Base-by-base conservation (phyloP, 2,329 filamentous ascomycete species). In the Aspergillus piperis region DNA sequence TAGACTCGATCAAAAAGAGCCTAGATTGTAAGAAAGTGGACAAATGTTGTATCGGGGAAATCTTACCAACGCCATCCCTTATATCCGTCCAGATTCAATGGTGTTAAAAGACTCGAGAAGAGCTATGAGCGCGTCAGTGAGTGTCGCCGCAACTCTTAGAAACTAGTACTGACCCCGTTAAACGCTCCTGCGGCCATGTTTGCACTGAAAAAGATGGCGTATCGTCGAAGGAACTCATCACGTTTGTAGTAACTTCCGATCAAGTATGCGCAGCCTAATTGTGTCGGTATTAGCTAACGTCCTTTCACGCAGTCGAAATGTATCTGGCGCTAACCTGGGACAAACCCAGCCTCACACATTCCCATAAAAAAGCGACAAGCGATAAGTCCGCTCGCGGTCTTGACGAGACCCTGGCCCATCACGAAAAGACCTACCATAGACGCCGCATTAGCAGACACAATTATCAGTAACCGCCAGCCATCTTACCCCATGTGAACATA, bases 171-270 rank as follows among this genome's bases (percentile, higher is more conserved):
- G 27, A 64, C 62, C 23, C 62, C 62, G 19, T 62, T 64, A 7
- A 64, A 59, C 10, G 62, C 62, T 2, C 62, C 62, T 3, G 62
- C 62, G 13, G 62, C 58, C 42, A 64, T 64, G 19, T 62, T 63
- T 2, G 62, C 62, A 15, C 62, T 64, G 44, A 63, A 64, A 50
- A 64, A 64, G 21, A 64, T 36, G 15, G 59, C 62, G 23, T 63
- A 55, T 10, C 62, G 54, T 27, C 60, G 55, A 44, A 63, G 58
- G 8, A 64, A 62, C 53, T 64, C 62, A 39, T 64, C 60, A 21
- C 62, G 60, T 21, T 53, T 62, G 38, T 64, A 64, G 50, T 64
- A 64, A 38, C 59, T 63, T 38, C 60, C 62, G 27, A 63, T 64
- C 23, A 64, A 17, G 41, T 64, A 64, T 15, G 62, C 62, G 21